Evolutionary conservation across 768 basidiomycete genomes (phyloP), one percentile per base, ranked within the genome.

Genomic region (Tephrocybe sp.): DNA sequence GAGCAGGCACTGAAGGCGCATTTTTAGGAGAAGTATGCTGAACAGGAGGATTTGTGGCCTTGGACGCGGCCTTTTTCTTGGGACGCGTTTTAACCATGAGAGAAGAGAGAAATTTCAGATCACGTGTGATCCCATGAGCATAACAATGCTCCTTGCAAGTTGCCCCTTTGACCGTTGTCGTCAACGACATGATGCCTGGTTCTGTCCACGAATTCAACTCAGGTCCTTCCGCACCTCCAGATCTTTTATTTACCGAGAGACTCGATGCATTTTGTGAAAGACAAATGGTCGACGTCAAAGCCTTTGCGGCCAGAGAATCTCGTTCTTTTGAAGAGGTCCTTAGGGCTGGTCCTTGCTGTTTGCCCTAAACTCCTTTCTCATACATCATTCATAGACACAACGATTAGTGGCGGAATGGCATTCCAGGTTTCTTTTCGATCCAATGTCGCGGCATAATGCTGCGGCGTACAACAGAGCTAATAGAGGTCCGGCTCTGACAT

Each of bases 381-480:
- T 56, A 53, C 52, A 43, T 53, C 59, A 54, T 47, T 34, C 39
- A 20, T 62, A 77, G 72, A 76, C 70, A 49, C 78, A 78, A 59
- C 71, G 72, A 60, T 71, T 70, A 41, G 74, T 85, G 53, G 81
- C 84, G n/a, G 78, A 85, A 63, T 79, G 80, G 75, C 83, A 87
- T 56, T 73, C 74, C 53, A 78, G 72, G 59, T 75, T 76, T 63
- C 75, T 87, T 26, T 84, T 84, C 63, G 62, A 60, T 51, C 52
- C 63, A 22, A 60, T 26, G 26, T 26, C 55, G 34, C 31, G 49
- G 13, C 48, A 39, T 38, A 43, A 51, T 31, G 36, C 45, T 35
- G 35, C 57, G 19, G 38, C 45, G 2, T 55, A 58, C 9, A 58
- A 60, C 43, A 54, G 20, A 43, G 45, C 45, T 40, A 38, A 44